phyloP scores from a whole-genome alignment of 2,329 filamentous ascomycete genomes.

The Lasiodiplodia sp. region DNA sequence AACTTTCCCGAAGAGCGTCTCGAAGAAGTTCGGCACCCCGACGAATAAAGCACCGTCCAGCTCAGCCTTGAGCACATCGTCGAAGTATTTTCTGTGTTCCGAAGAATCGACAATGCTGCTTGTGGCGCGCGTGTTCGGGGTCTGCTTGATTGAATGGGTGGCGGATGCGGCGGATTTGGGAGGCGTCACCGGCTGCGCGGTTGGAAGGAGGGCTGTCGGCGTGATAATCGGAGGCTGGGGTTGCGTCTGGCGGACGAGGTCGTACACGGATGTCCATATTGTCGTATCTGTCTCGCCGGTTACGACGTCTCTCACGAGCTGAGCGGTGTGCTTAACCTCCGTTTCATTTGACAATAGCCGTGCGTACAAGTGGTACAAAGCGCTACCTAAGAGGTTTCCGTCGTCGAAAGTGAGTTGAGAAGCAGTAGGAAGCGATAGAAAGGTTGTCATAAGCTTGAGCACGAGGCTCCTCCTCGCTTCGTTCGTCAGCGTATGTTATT shows the following conservation, averaged over 20 bases:
- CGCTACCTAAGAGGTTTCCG: neutral
- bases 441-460: neutral
- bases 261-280: neutral
- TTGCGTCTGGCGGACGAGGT: slow-evolving; percentile 2
- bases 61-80: slow-evolving; percentile 32
- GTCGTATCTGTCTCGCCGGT: neutral
- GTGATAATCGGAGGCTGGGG: neutral
- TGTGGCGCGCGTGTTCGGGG: slow-evolving; percentile 33
- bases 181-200: neutral
- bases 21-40: slow-evolving; percentile 36
- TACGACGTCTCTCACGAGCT: neutral
- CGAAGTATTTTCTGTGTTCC: slow-evolving; percentile 29
- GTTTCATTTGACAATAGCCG: neutral
- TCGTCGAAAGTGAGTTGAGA: neutral
- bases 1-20: slow-evolving; percentile 35
- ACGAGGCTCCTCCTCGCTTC: neutral
- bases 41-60: slow-evolving; percentile 32
- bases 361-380: neutral
- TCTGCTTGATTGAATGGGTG: slow-evolving; percentile 31
- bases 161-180: neutral
- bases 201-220: neutral
- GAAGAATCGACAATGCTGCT: slow-evolving; percentile 23
- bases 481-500: neutral
- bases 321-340: neutral
- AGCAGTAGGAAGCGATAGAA: neutral